A percentile compares a stretch with the other conserved stretches of the same genome.
These are phyloP conservation scores for Brassica balearica DNA, from an alignment of 441 rosid genomes.

Conservation along the genomic window DNA sequence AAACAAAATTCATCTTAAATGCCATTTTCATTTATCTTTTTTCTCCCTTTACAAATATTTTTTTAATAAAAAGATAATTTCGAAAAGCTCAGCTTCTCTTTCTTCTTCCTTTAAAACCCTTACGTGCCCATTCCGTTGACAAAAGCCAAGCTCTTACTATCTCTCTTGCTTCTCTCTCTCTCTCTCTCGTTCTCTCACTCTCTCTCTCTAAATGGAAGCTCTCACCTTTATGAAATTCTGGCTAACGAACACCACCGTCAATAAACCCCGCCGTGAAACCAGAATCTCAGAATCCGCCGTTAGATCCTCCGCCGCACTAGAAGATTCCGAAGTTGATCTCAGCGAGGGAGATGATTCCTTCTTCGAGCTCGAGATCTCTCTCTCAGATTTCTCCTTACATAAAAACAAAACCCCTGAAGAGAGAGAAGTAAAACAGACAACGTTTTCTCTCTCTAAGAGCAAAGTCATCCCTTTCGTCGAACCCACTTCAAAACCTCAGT, in stretches of 20 bases:
- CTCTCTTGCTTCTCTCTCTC: background rate
- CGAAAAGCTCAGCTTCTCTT: too few species aligned
- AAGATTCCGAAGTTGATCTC: conserved; percentile 44
- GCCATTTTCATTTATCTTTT: too few species aligned
- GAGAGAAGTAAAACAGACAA: conserved; percentile 24
- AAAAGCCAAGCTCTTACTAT: too few species aligned
- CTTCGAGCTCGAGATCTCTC: conserved; percentile 81
- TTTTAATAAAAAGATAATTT: too few species aligned
- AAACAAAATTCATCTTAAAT: too few species aligned
- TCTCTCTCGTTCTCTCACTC: background rate
- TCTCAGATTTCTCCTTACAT: conserved; percentile 46
- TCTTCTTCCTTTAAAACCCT: too few species aligned
- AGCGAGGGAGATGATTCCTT: conserved; percentile 85
- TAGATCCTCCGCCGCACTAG: conserved; percentile 8
- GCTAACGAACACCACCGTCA: conserved; percentile 41
- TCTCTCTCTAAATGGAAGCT: conserved; percentile 59
- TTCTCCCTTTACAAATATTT: too few species aligned
- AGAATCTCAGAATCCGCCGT: conserved; percentile 40
- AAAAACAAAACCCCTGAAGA: conserved; percentile 27
- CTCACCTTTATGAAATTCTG: conserved; percentile 67
- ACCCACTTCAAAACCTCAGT: conserved; percentile 49
- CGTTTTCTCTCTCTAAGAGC: conserved; percentile 55
- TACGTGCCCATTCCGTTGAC: too few species aligned
- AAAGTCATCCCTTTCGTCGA: conserved; percentile 71
- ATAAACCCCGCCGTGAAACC: conserved; percentile 38